Conservation (phyloP, 2,329 filamentous ascomycete genomes). For the Coniochaeta sp. region DNA sequence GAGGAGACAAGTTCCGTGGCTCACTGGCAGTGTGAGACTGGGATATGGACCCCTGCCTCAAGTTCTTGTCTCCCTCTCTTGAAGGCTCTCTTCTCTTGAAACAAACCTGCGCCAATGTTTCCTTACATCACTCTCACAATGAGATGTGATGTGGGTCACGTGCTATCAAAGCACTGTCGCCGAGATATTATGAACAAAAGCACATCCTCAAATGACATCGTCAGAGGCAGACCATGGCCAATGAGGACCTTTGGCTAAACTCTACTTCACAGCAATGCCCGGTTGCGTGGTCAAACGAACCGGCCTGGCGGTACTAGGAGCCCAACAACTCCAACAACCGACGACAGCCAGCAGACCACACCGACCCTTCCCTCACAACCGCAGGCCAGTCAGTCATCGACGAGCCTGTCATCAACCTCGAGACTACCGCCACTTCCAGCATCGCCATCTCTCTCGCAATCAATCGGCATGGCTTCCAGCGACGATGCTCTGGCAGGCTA, state of each 20-base stretch:
- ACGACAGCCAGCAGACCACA: conserved; percentile 14
- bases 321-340: conserved; percentile 13
- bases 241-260: not conserved
- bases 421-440: conserved; percentile 15
- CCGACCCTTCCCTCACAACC: conserved; percentile 7
- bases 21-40: too few relatives aligned
- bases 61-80: too few relatives aligned
- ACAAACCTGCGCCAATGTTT: too few relatives aligned
- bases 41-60: too few relatives aligned
- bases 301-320: conserved; percentile 14
- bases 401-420: conserved; percentile 8
- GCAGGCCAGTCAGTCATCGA: conserved; percentile 16
- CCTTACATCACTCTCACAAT: too few relatives aligned
- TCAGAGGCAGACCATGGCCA: not conserved
- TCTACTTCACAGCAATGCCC: conserved; percentile 15
- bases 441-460: conserved; percentile 17
- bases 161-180: too few relatives aligned
- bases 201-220: too few relatives aligned
- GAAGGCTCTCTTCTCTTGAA: too few relatives aligned
- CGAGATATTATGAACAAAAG: too few relatives aligned
- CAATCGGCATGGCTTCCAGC: conserved; percentile 18
- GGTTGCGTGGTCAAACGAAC: conserved; percentile 17
- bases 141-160: too few relatives aligned
- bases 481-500: conserved; percentile 23
- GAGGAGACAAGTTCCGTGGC: too few relatives aligned